A percentile compares a stretch with the other conserved stretches of the same genome.
phyloP scores from a whole-genome alignment of 2,329 filamentous ascomycete genomes.

The Penicillium sp. region DNA sequence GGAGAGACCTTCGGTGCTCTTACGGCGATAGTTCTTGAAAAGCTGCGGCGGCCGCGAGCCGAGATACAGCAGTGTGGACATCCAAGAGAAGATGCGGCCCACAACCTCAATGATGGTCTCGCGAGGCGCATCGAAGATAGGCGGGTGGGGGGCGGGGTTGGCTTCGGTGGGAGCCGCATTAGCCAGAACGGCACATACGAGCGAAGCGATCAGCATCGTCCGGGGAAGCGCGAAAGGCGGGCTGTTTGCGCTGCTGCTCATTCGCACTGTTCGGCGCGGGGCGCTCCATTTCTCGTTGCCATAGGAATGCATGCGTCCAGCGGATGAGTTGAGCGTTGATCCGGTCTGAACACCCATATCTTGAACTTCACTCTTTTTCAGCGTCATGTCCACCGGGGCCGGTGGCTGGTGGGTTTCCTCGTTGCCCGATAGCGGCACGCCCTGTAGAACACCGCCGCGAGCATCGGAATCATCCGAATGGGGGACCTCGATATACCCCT shows the following conservation, averaged over 20 bases:
- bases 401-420: slow-evolving; percentile 21
- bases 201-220: slow-evolving; percentile 45
- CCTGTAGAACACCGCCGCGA: slow-evolving; percentile 35
- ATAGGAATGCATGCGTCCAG: slow-evolving; percentile 29
- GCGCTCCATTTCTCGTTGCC: slow-evolving; percentile 36
- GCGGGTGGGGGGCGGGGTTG: slow-evolving; percentile 20
- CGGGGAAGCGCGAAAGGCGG: slow-evolving; percentile 40
- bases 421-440: slow-evolving; percentile 36
- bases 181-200: slow-evolving; percentile 45
- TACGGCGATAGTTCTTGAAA: slow-evolving; percentile 62
- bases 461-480: slow-evolving; percentile 28
- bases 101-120: slow-evolving; percentile 42
- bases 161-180: slow-evolving; percentile 40
- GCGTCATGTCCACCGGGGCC: slow-evolving; percentile 19
- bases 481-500: slow-evolving; percentile 32
- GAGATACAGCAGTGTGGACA: slow-evolving; percentile 57
- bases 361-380: slow-evolving; percentile 30
- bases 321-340: slow-evolving; percentile 16
- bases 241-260: slow-evolving; percentile 27
- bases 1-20: slow-evolving; percentile 62
- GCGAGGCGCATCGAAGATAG: slow-evolving; percentile 18
- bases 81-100: slow-evolving; percentile 56
- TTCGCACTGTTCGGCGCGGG: slow-evolving; percentile 28
- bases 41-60: slow-evolving; percentile 62
- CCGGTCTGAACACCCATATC: slow-evolving; percentile 28